Base-by-base conservation (phyloP, 2,329 filamentous ascomycete genomes). In the Colletotrichum lupini region DNA sequence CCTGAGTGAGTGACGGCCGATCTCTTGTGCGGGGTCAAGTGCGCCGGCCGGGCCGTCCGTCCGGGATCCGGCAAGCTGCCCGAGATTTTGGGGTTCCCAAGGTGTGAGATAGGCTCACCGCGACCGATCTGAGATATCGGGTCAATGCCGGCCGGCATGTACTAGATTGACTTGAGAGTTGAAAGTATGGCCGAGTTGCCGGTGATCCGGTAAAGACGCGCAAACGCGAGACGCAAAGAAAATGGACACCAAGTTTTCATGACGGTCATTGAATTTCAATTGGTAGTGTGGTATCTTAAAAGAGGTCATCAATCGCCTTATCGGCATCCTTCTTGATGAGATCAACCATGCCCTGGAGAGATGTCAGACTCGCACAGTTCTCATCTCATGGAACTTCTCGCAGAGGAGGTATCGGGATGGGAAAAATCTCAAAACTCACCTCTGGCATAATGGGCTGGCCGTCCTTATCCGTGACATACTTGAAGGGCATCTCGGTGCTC, bases 401-500 rank as follows among this genome's bases (percentile, higher is more conserved):
- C 16, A 42, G 14, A 42, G 5, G 37, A 14, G 16, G 16, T 7
- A 0, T 9, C 9, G 28, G 2, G 11, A 57, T 8, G 6, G n/a
- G 4, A 11, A 3, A 7, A 37, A 6, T 4, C 19, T 1, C 59
- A 12, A 58, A 9, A 61, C 88, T 84, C 83, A 98, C 95, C 85
- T 94, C 89, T 26, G 97, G 97, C 95, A 99, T 98, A 72, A 98
- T 92, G 1, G 95, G 94, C 77, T 94, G 87, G 57, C 93, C 95
- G 69, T 94, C 86, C 12, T 90, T 85, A 64, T 89, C 92, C 80
- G 90, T 92, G 63, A 99, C 95, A 81, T 99, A 99, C 77, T 97
- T 94, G 83, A 99, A 99, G 1, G 97, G 97, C 97, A 99, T 98
- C 82, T 98, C 89, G 0, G 95, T 98, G 81, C 94, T 97, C 85